Percentiles rank a stretch among this genome's conserved stretches.
Evolutionary conservation across 2,329 filamentous ascomycete species (phyloP).

Genomic region (Elsinoe batatas): DNA sequence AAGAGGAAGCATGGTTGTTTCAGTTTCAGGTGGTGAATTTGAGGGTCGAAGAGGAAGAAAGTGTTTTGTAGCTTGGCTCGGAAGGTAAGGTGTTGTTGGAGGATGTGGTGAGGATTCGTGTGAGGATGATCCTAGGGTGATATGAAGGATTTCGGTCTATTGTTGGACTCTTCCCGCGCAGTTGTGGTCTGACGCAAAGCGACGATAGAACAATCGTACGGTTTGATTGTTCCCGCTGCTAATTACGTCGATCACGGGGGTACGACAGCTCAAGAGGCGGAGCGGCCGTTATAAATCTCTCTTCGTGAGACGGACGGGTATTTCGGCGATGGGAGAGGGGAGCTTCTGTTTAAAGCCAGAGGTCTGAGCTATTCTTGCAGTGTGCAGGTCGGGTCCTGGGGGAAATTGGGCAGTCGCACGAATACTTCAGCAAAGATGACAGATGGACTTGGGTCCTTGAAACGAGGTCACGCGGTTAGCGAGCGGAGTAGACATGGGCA

Average conservation of each 20-base stretch:
- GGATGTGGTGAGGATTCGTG: no score
- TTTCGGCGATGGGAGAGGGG: not conserved
- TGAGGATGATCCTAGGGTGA: no score
- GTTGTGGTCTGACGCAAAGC: not conserved
- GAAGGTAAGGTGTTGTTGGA: not conserved
- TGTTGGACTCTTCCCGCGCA: not conserved
- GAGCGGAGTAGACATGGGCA: not conserved
- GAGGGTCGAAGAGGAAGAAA: not conserved
- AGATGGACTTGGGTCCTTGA: not conserved
- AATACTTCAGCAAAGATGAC: not conserved
- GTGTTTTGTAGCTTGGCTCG: not conserved
- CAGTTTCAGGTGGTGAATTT: not conserved
- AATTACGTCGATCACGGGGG: not conserved
- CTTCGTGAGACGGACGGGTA: not conserved
- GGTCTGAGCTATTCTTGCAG: not conserved
- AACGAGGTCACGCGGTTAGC: conserved; percentile 3
- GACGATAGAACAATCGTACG: not conserved
- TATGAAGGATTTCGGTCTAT: no score
- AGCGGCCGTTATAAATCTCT: conserved; percentile 10
- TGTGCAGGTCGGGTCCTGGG: not conserved
- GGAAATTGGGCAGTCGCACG: conserved; percentile 1
- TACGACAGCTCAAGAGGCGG: not conserved
- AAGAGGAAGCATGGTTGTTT: conserved; percentile 9
- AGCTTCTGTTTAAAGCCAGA: not conserved
- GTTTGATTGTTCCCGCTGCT: not conserved